A percentile compares a stretch with the other conserved stretches of the same genome.
Evolutionary conservation across 306 rosid species (phyloP).

Genomic region (Casuarina cunninghamiana): DNA sequence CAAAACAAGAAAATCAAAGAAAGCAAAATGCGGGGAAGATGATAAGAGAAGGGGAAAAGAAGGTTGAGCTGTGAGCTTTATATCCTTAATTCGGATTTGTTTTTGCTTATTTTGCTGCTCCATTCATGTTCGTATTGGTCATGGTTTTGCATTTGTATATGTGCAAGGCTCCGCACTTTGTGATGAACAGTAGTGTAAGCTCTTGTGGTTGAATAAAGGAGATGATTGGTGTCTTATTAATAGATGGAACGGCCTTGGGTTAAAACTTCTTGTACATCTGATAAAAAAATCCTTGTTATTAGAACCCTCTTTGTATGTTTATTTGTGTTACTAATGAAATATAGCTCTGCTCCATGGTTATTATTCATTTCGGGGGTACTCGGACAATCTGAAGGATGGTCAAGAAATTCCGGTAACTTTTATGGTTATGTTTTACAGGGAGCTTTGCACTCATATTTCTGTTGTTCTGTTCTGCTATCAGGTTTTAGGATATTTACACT

Average conservation of each 20-base stretch:
- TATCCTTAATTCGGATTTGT: neutral
- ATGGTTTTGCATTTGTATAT: neutral
- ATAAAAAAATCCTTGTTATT: neutral
- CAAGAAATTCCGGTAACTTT: neutral
- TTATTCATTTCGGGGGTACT: neutral
- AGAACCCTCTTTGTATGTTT: neutral
- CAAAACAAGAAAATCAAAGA: neutral
- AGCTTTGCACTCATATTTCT: neutral
- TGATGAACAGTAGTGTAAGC: neutral
- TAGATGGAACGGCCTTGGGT: conserved; percentile 1
- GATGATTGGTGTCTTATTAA: too few species aligned
- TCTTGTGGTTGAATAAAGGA: neutral
- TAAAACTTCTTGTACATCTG: neutral
- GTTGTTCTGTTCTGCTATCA: neutral
- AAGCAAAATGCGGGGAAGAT: neutral
- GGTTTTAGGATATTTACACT: neutral
- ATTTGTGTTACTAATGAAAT: neutral
- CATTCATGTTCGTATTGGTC: neutral
- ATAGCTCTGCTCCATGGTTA: neutral
- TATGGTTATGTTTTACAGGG: neutral
- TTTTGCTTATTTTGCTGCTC: neutral
- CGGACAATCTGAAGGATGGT: conserved; percentile 3
- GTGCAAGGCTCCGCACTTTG: neutral
- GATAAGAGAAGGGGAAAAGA: neutral
- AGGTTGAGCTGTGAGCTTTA: neutral